Evolutionary conservation across 805 yeast species (phyloP).

Genomic region (Candida ponderosae): DNA sequence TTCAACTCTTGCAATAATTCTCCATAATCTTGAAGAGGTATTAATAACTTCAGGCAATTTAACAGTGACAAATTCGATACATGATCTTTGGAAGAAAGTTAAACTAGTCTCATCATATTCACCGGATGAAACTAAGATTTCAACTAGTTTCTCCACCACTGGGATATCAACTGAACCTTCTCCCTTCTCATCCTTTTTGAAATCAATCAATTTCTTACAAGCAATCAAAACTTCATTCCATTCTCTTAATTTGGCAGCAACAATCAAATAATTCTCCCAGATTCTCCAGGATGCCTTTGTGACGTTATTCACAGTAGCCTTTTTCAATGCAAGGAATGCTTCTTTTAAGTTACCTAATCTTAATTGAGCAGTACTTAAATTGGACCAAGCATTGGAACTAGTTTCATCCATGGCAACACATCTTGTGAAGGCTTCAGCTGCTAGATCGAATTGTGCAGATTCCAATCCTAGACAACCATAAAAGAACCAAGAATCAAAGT

Average conservation of each 20-base stretch:
- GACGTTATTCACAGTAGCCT: slow-evolving; percentile 67
- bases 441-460: slow-evolving; percentile 57
- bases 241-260: slow-evolving; percentile 73
- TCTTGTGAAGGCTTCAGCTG: slow-evolving; percentile 88
- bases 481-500: slow-evolving; percentile 80
- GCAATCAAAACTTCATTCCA: slow-evolving; percentile 88
- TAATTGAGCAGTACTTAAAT: slow-evolving; percentile 74
- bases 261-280: slow-evolving; percentile 80
- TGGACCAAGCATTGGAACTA: slow-evolving; percentile 84
- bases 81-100: slow-evolving; percentile 57
- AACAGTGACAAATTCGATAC: slow-evolving; percentile 65
- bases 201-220: slow-evolving; percentile 49
- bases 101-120: slow-evolving; percentile 27
- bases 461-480: slow-evolving; percentile 90
- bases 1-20: slow-evolving; percentile 76
- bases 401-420: slow-evolving; percentile 82
- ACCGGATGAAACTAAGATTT: slow-evolving; percentile 45
- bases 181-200: slow-evolving; percentile 47
- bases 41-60: slow-evolving; percentile 63
- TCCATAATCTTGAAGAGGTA: slow-evolving; percentile 60
- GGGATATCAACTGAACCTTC: slow-evolving; percentile 69
- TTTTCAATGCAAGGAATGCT: slow-evolving; percentile 78
- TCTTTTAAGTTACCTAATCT: slow-evolving; percentile 58
- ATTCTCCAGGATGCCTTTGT: slow-evolving; percentile 76
- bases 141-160: slow-evolving; percentile 65